Evolutionary conservation across 192 early-diverging fungal genomes (phyloP).

Genomic region (Umbelopsis ramanniana): DNA sequence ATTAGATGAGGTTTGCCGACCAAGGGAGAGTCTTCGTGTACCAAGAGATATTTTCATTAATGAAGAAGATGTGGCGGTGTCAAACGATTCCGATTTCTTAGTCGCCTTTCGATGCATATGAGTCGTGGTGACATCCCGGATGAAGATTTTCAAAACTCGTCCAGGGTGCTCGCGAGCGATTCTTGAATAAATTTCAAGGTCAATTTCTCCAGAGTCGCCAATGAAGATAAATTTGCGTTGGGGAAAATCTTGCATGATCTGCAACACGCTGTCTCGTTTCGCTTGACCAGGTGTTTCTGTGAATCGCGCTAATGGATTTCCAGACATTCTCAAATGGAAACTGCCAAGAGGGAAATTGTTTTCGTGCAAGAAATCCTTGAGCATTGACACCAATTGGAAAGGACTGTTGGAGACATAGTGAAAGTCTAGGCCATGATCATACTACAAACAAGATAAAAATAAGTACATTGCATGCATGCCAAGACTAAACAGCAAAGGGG

Average conservation of each 20-base stretch:
- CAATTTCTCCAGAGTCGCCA: conserved; percentile 86
- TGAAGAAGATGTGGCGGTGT: not conserved
- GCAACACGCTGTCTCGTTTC: conserved; percentile 59
- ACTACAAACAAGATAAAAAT: conserved; percentile 35
- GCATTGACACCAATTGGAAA: conserved; percentile 77
- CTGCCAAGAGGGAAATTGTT: conserved; percentile 78
- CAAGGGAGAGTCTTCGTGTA: conserved; percentile 3
- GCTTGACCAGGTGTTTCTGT: conserved; percentile 52
- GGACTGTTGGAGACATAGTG: conserved; percentile 91
- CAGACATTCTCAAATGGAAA: conserved; percentile 69
- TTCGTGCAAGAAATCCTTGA: conserved; percentile 64
- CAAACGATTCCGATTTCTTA: not conserved
- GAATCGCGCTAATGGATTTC: conserved; percentile 62
- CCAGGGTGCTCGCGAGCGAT: conserved; percentile 65
- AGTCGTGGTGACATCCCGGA: conserved; percentile 68
- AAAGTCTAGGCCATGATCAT: conserved; percentile 63
- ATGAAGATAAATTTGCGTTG: conserved; percentile 79
- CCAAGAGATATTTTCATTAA: not conserved
- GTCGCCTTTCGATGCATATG: conserved; percentile 3
- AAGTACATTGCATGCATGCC: conserved; percentile 2
- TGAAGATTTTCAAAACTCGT: conserved; percentile 83
- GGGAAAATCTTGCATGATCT: conserved; percentile 67
- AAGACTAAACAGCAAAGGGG: conserved; percentile 19
- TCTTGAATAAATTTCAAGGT: conserved; percentile 78
- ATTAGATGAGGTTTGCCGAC: conserved; percentile 16